phyloP scores from a whole-genome alignment of 306 rosid species.

The Castanea sativa region DNA sequence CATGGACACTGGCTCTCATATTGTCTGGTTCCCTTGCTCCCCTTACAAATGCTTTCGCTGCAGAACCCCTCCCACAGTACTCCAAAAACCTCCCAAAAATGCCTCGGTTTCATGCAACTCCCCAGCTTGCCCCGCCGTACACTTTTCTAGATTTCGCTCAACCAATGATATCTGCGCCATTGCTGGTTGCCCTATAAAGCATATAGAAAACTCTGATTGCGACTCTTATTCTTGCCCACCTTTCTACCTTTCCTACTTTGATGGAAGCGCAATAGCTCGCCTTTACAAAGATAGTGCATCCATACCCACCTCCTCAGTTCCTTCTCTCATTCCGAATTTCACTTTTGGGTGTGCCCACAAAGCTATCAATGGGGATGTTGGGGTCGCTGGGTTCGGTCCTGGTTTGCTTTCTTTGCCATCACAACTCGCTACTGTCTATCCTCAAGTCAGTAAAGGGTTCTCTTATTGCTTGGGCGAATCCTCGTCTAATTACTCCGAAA shows the following conservation, averaged over 20 bases:
- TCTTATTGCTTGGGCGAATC: slow-evolving; percentile 88
- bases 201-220: slow-evolving; percentile 72
- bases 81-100: slow-evolving; percentile 38
- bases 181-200: slow-evolving; percentile 68
- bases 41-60: slow-evolving; percentile 92
- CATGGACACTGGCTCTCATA: slow-evolving; percentile 97
- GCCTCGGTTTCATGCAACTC: slow-evolving; percentile 59
- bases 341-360: slow-evolving; percentile 91
- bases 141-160: slow-evolving; percentile 24
- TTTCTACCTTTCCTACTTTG: slow-evolving; percentile 81
- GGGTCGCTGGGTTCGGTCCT: slow-evolving; percentile 93
- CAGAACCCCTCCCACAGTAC: slow-evolving; percentile 33
- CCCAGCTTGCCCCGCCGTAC: slow-evolving; percentile 73
- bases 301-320: slow-evolving; percentile 30
- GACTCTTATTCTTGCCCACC: slow-evolving; percentile 66
- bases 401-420: slow-evolving; percentile 75
- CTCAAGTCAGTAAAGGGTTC: slow-evolving; percentile 69
- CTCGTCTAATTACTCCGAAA: slow-evolving; percentile 55
- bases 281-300: slow-evolving; percentile 51
- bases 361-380: slow-evolving; percentile 78
- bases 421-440: slow-evolving; percentile 60
- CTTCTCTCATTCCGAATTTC: slow-evolving; percentile 60
- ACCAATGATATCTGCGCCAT: slow-evolving; percentile 79
- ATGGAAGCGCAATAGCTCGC: slow-evolving; percentile 74
- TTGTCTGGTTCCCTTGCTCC: slow-evolving; percentile 92